phyloP scores from a whole-genome alignment of 2,329 filamentous ascomycete species.

The Sclerotinia nivalis region DNA sequence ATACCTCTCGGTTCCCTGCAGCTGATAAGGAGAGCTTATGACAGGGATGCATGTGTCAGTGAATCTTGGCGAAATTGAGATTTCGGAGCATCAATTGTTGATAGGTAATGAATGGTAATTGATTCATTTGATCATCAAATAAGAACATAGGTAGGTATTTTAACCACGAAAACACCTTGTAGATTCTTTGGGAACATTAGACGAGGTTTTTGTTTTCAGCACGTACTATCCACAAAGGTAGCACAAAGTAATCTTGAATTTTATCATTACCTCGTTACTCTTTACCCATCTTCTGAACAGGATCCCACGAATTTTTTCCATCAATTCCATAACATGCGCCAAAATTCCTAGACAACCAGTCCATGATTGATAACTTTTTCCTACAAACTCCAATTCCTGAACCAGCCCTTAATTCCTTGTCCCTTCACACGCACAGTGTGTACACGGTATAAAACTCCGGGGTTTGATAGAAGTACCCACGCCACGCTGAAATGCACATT shows the following conservation, averaged over 20 bases:
- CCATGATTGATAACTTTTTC: background rate
- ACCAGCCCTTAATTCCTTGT: background rate
- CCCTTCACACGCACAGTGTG: background rate
- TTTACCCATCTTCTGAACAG: background rate
- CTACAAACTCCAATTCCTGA: slow-evolving; percentile 5
- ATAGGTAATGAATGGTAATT: background rate
- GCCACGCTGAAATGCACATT: slow-evolving; percentile 29
- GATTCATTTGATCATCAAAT: background rate
- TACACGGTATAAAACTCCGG: slow-evolving; percentile 23
- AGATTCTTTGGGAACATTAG: too few species aligned
- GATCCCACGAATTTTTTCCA: background rate
- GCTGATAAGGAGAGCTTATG: slow-evolving; percentile 7
- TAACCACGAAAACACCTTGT: too few species aligned
- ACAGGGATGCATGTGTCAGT: slow-evolving; percentile 19
- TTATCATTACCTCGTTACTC: background rate
- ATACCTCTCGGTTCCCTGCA: background rate
- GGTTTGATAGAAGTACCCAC: slow-evolving; percentile 14
- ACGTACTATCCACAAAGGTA: background rate
- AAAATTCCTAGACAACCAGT: background rate
- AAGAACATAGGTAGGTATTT: too few species aligned
- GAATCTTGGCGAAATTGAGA: background rate
- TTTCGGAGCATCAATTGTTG: background rate
- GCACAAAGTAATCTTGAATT: background rate
- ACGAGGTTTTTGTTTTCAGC: background rate
- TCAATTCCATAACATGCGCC: background rate